Conservation (phyloP, 1,139 yeast genomes). For the Debaryomycetaceae sp. region DNA sequence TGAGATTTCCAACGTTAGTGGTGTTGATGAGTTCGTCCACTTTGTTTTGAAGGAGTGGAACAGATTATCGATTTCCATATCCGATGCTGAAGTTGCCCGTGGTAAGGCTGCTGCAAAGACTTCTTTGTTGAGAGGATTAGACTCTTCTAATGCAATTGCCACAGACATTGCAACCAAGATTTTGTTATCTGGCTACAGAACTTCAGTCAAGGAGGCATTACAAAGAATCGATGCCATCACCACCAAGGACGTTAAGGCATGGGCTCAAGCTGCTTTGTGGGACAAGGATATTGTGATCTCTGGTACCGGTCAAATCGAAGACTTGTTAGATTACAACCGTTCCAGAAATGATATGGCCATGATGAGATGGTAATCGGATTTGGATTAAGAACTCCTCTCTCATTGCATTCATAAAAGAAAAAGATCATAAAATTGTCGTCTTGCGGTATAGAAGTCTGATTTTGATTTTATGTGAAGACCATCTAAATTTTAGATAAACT, state of each 20-base stretch:
- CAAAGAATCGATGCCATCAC: constrained; percentile 62
- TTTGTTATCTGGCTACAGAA: constrained; percentile 58
- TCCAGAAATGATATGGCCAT: constrained; percentile 83
- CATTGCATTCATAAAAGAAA: constrained; percentile 6
- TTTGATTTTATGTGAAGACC: constrained; percentile 4
- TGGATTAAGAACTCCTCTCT: constrained; percentile 3
- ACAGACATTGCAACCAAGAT: constrained; percentile 58
- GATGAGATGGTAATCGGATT: constrained; percentile 59
- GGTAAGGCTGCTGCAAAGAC: constrained; percentile 71
- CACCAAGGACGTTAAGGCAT: constrained; percentile 56
- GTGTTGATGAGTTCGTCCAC: constrained; percentile 72
- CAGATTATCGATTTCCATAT: constrained; percentile 70
- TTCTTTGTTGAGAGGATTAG: constrained; percentile 47
- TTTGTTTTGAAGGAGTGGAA: constrained; percentile 83
- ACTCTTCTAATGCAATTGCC: constrained; percentile 49
- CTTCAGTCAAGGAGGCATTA: constrained; percentile 57
- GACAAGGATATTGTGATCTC: constrained; percentile 81
- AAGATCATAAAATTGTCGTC: constrained; percentile 3
- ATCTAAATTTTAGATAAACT: too few species aligned
- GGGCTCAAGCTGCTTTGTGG: constrained; percentile 77
- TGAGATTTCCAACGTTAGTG: constrained; percentile 54
- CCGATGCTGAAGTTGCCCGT: constrained; percentile 75
- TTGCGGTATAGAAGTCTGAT: background rate
- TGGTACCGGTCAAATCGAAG: constrained; percentile 84
- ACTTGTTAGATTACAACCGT: constrained; percentile 76